Base-by-base conservation (phyloP, 148 eudicot genomes). In the Rhododendron henanense region DNA sequence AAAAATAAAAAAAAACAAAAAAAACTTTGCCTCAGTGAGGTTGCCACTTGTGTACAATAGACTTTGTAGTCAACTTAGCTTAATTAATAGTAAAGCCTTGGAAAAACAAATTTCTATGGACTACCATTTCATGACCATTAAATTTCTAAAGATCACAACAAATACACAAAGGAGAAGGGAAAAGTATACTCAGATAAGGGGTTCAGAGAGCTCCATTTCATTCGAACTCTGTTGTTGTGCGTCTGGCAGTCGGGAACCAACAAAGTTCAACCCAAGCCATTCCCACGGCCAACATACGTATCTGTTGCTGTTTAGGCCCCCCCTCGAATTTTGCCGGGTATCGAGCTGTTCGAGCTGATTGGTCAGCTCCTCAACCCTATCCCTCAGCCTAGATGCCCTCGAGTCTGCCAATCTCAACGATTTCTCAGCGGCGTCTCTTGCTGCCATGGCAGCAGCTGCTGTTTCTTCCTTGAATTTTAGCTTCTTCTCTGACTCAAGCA, bases 201-300 rank as follows among this genome's bases (percentile, higher is more conserved):
- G 99, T 93, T 97, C 98, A 15, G 98, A 93, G 6, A 97, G 97
- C 87, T 97, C 99, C 98, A 97, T 97, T 90, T 97, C 99, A 79
- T 95, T 95, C 11, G 98, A 86, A 85, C 88, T 75, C 79, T 84
- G 89, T 85, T 79, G 94, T 7, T 90, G 94, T 11, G 88, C 53
- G 57, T 90, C 93, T 33, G 86, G 71, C 65, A 88, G 90, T 77
- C 35, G 90, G 71, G 78, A 3, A 6, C 99, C 98, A n/a, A 93
- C 96, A 63, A 91, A 92, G 90, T 94, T 94, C 41, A 97, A 86
- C 31, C 99, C 99, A 9, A 97, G 98, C 98, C 98, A 95, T 85
- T 93, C 93, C 99, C 99, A 95, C 31, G 99, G 99, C 99, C 99
- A 97, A 87, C 99, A 97, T 2, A 87, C 88, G 59, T 97, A 95